phyloP scores from a whole-genome alignment of 164 flowering plant species.

The Liquidambar formosana region DNA sequence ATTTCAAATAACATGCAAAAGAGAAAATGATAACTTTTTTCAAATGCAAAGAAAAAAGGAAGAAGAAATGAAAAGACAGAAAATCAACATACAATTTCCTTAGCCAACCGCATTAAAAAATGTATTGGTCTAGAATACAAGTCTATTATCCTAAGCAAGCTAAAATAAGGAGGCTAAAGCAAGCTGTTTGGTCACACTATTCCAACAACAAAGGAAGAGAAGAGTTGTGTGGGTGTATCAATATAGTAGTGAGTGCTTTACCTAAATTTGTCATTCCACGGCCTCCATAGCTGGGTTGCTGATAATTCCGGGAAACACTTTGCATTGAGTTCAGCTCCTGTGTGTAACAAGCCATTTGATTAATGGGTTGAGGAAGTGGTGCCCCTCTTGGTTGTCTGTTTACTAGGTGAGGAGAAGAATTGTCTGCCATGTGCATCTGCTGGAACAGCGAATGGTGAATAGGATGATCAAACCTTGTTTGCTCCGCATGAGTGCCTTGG shows the following conservation, averaged over 20 bases:
- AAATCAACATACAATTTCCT: too few species aligned
- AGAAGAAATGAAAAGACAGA: too few species aligned
- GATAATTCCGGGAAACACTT: slow-evolving; percentile 1
- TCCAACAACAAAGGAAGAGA: too few species aligned
- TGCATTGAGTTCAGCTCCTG: slow-evolving; percentile 7
- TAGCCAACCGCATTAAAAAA: too few species aligned
- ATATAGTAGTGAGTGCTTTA: not conserved
- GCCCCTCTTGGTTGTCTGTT: slow-evolving; percentile 2
- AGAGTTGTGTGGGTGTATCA: not conserved
- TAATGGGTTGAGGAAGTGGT: not conserved
- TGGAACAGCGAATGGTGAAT: not conserved
- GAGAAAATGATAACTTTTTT: too few species aligned
- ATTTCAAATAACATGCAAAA: too few species aligned
- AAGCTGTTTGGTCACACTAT: too few species aligned
- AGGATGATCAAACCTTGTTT: slow-evolving; percentile 9
- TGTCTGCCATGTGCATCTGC: not conserved
- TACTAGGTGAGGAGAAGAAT: not conserved
- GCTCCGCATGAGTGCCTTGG: not conserved
- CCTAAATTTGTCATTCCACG: slow-evolving; percentile 10
- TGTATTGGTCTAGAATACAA: too few species aligned
- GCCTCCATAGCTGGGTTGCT: slow-evolving; percentile 3
- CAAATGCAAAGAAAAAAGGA: too few species aligned
- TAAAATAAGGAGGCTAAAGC: too few species aligned
- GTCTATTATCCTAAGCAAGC: too few species aligned
- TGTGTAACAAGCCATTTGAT: not conserved